phyloP scores from a whole-genome alignment of 345 rosid species.

The Anastatica hierochuntica region DNA sequence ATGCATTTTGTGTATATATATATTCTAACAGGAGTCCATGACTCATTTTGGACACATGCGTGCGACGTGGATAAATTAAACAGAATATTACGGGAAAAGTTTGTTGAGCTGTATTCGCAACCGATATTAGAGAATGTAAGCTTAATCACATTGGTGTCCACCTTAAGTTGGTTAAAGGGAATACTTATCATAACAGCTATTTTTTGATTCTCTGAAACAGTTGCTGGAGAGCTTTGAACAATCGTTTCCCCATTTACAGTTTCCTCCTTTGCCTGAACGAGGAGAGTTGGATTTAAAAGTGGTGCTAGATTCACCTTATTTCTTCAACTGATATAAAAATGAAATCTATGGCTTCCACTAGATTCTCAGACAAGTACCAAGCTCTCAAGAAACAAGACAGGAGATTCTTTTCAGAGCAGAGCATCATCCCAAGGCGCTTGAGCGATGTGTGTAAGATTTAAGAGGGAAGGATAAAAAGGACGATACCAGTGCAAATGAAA shows the following conservation, averaged over 20 bases:
- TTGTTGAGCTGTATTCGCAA: conserved; percentile 74
- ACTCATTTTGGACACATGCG: conserved; percentile 99
- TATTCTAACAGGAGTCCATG: conserved; percentile 75
- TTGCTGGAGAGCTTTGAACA: conserved; percentile 76
- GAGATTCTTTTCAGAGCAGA: conserved; percentile 11
- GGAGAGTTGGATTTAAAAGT: conserved; percentile 77
- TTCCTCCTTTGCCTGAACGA: conserved; percentile 79
- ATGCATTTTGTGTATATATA: no score
- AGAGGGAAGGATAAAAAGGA: not conserved
- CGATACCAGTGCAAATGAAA: not conserved
- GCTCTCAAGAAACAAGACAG: conserved; percentile 7
- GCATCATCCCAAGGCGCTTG: conserved; percentile 13
- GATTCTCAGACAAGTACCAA: conserved; percentile 12
- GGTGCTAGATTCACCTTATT: conserved; percentile 78
- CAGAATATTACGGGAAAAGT: conserved; percentile 77
- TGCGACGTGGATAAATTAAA: conserved; percentile 85
- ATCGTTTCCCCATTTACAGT: conserved; percentile 57
- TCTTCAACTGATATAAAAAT: conserved; percentile 66
- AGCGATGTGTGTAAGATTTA: conserved; percentile 13
- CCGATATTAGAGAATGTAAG: conserved; percentile 91
- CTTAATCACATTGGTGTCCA: not conserved
- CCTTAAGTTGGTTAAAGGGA: conserved; percentile 28
- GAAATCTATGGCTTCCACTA: conserved; percentile 14
- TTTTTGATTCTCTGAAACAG: conserved; percentile 29
- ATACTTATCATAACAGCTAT: conserved; percentile 37